These are phyloP conservation scores for Sphaceloma murrayae DNA, from an alignment of 2,329 filamentous ascomycete genomes.

Conservation along the genomic window DNA sequence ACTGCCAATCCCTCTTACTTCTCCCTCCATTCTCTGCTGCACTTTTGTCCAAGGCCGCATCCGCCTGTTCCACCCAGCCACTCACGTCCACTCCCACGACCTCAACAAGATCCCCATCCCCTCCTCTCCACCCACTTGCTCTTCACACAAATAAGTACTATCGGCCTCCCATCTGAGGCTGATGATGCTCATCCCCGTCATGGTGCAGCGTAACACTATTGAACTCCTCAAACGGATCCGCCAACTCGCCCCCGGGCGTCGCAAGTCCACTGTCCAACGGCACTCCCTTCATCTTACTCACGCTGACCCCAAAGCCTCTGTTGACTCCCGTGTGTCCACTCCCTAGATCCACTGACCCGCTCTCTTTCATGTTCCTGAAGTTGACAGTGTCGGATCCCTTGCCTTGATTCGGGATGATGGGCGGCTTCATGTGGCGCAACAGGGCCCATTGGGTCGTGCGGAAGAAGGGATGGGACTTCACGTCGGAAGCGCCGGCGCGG, in stretches of 20 bases:
- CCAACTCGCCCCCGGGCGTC: conserved; percentile 71
- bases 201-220: conserved; percentile 97
- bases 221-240: conserved; percentile 95
- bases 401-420: conserved; percentile 86
- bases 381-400: conserved; percentile 89
- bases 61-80: neutral
- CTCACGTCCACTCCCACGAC: too few relatives aligned
- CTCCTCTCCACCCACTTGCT: neutral
- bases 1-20: neutral
- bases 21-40: neutral
- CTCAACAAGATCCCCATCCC: too few relatives aligned
- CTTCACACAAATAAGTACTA: conserved; percentile 1
- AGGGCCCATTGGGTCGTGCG: conserved; percentile 92
- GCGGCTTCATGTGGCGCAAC: conserved; percentile 94
- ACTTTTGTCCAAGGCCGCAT: too few relatives aligned
- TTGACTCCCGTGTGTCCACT: conserved; percentile 31
- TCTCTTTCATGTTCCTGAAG: conserved; percentile 97
- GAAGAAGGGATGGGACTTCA: conserved; percentile 95
- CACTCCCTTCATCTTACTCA: conserved; percentile 57
- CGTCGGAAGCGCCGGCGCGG: conserved; percentile 88
- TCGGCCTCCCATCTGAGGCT: neutral
- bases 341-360: conserved; percentile 80
- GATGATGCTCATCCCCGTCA: conserved; percentile 63
- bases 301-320: conserved; percentile 29
- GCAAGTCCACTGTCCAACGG: conserved; percentile 76